Evolutionary conservation across 495 filamentous ascomycete species (phyloP).

Genomic region (Immersiella caudata): DNA sequence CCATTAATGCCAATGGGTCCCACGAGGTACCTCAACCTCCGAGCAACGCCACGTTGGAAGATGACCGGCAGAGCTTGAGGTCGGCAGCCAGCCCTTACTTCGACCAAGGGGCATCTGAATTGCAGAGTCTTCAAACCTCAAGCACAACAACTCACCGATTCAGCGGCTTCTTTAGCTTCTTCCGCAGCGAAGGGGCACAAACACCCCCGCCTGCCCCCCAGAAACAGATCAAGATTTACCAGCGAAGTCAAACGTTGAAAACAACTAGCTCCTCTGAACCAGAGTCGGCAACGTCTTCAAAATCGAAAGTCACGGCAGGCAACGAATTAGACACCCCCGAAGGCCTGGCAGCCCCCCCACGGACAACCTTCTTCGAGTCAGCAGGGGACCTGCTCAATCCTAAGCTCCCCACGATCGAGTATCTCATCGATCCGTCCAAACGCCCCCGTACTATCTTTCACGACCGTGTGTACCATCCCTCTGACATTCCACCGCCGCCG

Average conservation of each 20-base stretch:
- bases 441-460: constrained; percentile 96
- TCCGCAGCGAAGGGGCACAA: constrained; percentile 45
- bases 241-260: constrained; percentile 71
- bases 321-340: constrained; percentile 47
- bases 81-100: constrained; percentile 33
- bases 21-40: constrained; percentile 63
- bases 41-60: constrained; percentile 56
- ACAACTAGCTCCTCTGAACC: constrained; percentile 44
- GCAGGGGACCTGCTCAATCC: constrained; percentile 91
- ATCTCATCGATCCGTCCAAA: constrained; percentile 76
- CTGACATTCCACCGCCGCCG: constrained; percentile 85
- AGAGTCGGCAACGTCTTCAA: constrained; percentile 41
- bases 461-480: constrained; percentile 90
- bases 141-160: constrained; percentile 50
- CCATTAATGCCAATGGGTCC: constrained; percentile 27
- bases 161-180: constrained; percentile 66
- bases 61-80: constrained; percentile 53
- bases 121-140: constrained; percentile 32
- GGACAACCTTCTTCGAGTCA: constrained; percentile 91
- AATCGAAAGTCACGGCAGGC: constrained; percentile 46
- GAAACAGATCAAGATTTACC: constrained; percentile 72
- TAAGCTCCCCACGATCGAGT: constrained; percentile 77
- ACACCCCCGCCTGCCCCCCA: constrained; percentile 35
- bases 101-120: constrained; percentile 22
- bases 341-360: constrained; percentile 70